Evolutionary conservation across 208 protist species (phyloP), one percentile per base, ranked within the genome.

Genomic region (Trypanosoma scelopori): DNA sequence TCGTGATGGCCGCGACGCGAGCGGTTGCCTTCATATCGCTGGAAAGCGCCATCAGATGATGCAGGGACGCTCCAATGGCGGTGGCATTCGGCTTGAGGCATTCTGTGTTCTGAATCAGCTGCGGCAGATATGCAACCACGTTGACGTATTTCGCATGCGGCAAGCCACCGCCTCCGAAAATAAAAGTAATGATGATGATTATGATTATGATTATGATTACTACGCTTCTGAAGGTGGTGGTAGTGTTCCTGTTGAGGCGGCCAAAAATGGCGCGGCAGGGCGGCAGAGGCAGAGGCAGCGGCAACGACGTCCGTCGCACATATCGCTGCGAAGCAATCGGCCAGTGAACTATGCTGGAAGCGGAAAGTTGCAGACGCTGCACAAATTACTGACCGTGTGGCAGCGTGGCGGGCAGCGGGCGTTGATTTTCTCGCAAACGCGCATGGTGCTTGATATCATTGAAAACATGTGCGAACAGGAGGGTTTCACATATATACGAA

Each of bases 371-470:
- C 59, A 77, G 25, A 93, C 98, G 2, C 65, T 99, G 7, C 69
- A 85, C 35, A 65, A 97, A 58, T 80, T 99, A 56, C 71, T 99
- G 22, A 70, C 61, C 1, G 69, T 98, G 66, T 99, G 97, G 98
- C 55, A 96, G 7, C 41, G 57, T 35, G 64, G 95, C 35, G 83
- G 82, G 2, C 97, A 99, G 61, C 92, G 97, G 37, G 97, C 91
- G n/a, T 81, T 99, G 3, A 27, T 99, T 27, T 99, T 99, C 73
- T 97, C 91, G 3, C 98, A 99, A 80, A 98, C 97, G 12, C 74
- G 91, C 42, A 95, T 98, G 78, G 99, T 99, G 97, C 88, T 99
- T 18, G 96, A 99, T 73, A 96, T 99, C 50, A 78, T 99, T 41
- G 97, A 99, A 56, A 71, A 79, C 28, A 84, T 97, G 51, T 85